phyloP scores from a whole-genome alignment of 192 early-diverging fungal species.

The Entrophospora sp. region DNA sequence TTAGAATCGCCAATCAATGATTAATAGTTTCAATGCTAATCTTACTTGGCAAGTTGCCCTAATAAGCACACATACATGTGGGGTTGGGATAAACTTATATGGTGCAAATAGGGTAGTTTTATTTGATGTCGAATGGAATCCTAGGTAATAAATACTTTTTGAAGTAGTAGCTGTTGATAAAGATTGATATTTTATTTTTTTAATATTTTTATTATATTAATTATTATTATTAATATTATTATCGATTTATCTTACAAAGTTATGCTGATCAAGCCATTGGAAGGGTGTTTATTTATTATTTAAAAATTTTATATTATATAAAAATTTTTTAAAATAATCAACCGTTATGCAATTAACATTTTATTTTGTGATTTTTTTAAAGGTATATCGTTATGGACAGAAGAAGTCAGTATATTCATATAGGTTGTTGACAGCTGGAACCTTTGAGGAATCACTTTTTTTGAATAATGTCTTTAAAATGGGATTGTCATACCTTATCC shows the following conservation, averaged over 20 bases:
- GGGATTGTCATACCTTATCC: constrained; percentile 52
- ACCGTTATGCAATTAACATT: neutral
- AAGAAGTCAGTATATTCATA: constrained; percentile 61
- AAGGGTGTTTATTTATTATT: constrained; percentile 28
- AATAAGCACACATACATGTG: neutral
- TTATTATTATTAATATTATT: too few species aligned
- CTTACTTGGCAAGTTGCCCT: too few species aligned
- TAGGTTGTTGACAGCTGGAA: constrained; percentile 45
- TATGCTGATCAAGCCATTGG: constrained; percentile 69
- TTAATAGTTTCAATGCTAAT: too few species aligned
- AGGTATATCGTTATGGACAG: constrained; percentile 62
- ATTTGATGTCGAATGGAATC: constrained; percentile 74
- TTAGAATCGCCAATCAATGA: too few species aligned
- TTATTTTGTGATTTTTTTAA: neutral
- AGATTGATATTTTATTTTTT: too few species aligned
- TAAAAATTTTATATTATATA: too few species aligned
- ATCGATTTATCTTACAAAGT: neutral
- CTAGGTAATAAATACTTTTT: too few species aligned
- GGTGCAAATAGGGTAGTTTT: constrained; percentile 66
- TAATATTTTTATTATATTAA: neutral
- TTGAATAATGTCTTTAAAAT: constrained; percentile 67
- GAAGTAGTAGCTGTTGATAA: too few species aligned
- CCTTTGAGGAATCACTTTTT: constrained; percentile 54
- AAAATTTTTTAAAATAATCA: too few species aligned
- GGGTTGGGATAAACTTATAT: constrained; percentile 40